Conservation (phyloP, 2,329 filamentous ascomycete genomes). For the Pseudopyrenochaeta lycopersici region DNA sequence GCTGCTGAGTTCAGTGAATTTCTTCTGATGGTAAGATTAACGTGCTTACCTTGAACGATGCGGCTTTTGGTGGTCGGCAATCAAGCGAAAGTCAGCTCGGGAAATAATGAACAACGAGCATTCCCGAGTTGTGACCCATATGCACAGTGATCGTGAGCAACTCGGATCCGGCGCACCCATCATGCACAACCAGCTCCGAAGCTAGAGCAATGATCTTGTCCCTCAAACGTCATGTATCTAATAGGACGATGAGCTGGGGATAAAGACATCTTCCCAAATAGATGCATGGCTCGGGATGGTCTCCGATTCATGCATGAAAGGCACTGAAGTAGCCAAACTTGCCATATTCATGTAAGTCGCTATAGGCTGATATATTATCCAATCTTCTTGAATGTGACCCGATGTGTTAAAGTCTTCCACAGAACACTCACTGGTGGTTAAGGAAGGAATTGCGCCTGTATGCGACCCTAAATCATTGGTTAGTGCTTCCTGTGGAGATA, state of each 20-base stretch:
- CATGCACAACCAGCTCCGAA: background rate
- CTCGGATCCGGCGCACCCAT: background rate
- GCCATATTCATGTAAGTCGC: slow-evolving; percentile 51
- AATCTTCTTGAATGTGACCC: slow-evolving; percentile 54
- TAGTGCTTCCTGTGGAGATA: slow-evolving; percentile 24
- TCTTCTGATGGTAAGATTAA: background rate
- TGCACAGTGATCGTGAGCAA: background rate
- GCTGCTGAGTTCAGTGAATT: background rate
- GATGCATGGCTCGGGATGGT: slow-evolving; percentile 23
- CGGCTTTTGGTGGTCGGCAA: slow-evolving; percentile 4
- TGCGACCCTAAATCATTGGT: slow-evolving; percentile 21
- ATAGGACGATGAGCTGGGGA: slow-evolving; percentile 55
- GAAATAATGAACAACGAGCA: background rate
- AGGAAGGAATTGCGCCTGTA: slow-evolving; percentile 27
- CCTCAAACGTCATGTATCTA: background rate
- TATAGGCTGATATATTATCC: slow-evolving; percentile 58
- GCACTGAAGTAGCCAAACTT: slow-evolving; percentile 27
- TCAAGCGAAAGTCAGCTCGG: slow-evolving; percentile 1
- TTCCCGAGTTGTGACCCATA: background rate
- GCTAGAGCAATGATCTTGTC: slow-evolving; percentile 40
- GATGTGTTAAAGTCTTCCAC: slow-evolving; percentile 33
- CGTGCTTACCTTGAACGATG: background rate
- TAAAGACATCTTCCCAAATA: slow-evolving; percentile 56
- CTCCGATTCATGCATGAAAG: slow-evolving; percentile 54
- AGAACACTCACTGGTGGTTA: slow-evolving; percentile 38